phyloP scores from a whole-genome alignment of 192 early-diverging fungal species.

The Mortierella claussenii region DNA sequence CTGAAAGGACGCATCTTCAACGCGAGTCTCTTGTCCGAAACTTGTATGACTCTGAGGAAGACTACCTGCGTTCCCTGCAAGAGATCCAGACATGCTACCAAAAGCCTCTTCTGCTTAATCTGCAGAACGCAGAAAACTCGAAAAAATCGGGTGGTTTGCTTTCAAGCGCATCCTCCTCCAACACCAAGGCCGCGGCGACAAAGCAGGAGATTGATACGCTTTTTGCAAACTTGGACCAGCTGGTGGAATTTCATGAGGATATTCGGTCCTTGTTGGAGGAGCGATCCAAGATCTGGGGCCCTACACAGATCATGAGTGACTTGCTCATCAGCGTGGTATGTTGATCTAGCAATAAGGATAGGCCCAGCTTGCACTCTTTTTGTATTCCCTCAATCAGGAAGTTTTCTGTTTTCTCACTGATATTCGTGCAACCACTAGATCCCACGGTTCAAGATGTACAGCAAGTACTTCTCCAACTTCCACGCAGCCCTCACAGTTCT shows the following conservation, averaged over 20 bases:
- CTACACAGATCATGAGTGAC: slow-evolving; percentile 51
- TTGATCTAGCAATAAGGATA: too few species aligned
- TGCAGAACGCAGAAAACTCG: slow-evolving; percentile 15
- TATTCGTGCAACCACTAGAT: slow-evolving; percentile 17
- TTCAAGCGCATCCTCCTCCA: slow-evolving; percentile 8
- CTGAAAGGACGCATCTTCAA: slow-evolving; percentile 33
- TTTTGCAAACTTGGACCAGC: slow-evolving; percentile 41
- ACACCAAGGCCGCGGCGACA: slow-evolving; percentile 23
- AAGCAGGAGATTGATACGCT: slow-evolving; percentile 40
- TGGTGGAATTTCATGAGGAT: slow-evolving; percentile 35
- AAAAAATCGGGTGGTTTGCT: slow-evolving; percentile 19
- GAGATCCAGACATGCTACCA: slow-evolving; percentile 45
- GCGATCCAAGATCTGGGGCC: slow-evolving; percentile 52
- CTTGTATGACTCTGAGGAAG: slow-evolving; percentile 50
- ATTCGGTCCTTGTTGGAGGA: slow-evolving; percentile 33
- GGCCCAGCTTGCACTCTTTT: too few species aligned
- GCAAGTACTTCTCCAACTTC: slow-evolving; percentile 48
- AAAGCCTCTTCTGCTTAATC: slow-evolving; percentile 19
- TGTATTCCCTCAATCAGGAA: too few species aligned
- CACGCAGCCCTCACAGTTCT: slow-evolving; percentile 33
- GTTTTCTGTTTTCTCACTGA: not conserved
- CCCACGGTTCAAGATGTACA: slow-evolving; percentile 47
- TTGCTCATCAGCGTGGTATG: slow-evolving; percentile 30
- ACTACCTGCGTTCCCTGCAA: slow-evolving; percentile 39
- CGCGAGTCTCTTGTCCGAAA: slow-evolving; percentile 47